A percentile compares a stretch with the other conserved stretches of the same genome.
phyloP scores from a whole-genome alignment of 192 early-diverging fungal genomes.

The Podila epigama region DNA sequence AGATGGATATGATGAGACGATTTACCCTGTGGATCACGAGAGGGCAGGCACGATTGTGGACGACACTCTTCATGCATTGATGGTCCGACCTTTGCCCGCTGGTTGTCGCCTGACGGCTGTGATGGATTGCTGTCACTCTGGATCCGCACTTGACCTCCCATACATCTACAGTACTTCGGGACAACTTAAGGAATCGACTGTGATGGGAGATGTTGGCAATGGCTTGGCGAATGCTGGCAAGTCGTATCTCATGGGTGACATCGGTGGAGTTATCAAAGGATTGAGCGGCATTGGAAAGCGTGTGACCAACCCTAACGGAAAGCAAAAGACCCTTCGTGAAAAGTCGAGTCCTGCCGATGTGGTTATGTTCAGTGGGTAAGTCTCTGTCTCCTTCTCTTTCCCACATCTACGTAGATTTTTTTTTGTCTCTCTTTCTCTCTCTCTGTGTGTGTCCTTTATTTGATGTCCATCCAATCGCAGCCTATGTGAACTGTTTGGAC shows the following conservation, averaged over 20 bases:
- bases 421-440: not conserved
- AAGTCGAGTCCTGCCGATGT: constrained; percentile 72
- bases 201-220: constrained; percentile 55
- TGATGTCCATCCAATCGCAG: not conserved
- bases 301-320: constrained; percentile 30
- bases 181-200: constrained; percentile 55
- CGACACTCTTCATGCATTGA: constrained; percentile 75
- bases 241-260: constrained; percentile 57
- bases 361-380: constrained; percentile 81
- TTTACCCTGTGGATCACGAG: constrained; percentile 68
- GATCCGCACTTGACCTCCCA: constrained; percentile 82
- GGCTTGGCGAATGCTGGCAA: constrained; percentile 54
- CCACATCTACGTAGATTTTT: not conserved
- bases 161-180: constrained; percentile 79
- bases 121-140: constrained; percentile 89
- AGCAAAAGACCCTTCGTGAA: constrained; percentile 18
- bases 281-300: constrained; percentile 57
- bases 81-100: constrained; percentile 71
- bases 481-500: not conserved
- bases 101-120: constrained; percentile 81
- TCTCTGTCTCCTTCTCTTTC: not conserved
- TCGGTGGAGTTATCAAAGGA: constrained; percentile 45
- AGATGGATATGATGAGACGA: constrained; percentile 81
- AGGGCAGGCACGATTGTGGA: constrained; percentile 72
- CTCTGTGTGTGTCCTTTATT: not conserved